Evolutionary conservation across 75 land plant species (phyloP).

Genomic region (Larix kaempferi): DNA sequence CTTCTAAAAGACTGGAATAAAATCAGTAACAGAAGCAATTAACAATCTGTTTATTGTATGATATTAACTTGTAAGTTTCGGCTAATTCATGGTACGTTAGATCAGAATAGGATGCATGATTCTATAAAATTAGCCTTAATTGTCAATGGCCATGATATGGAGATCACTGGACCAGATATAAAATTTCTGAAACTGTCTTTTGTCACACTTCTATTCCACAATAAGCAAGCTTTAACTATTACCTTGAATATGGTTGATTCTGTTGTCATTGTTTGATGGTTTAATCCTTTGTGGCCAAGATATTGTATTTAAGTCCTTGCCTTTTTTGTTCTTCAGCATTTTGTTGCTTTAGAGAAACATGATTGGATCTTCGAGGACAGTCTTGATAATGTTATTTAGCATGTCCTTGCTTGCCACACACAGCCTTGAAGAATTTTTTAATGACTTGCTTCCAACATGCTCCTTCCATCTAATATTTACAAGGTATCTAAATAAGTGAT

Average conservation of each 20-base stretch:
- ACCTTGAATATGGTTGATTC: background rate
- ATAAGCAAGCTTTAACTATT: background rate
- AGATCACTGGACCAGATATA: background rate
- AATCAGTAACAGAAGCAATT: background rate
- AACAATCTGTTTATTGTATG: background rate
- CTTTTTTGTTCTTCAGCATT: background rate
- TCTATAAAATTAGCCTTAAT: background rate
- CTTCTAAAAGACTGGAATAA: background rate
- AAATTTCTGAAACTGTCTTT: background rate
- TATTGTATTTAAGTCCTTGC: background rate
- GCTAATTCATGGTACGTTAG: background rate
- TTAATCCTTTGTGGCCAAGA: background rate
- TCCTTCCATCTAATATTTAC: background rate
- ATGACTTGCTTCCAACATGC: background rate
- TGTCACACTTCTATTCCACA: background rate
- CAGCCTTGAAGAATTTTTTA: background rate
- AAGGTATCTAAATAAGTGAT: too few relatives aligned
- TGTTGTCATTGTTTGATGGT: background rate
- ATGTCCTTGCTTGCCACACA: background rate
- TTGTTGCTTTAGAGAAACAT: background rate
- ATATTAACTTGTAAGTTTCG: background rate
- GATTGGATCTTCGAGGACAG: background rate
- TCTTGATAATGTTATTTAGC: background rate
- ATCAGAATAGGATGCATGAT: background rate
- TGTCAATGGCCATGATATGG: background rate